These are phyloP conservation scores for Vanilla planifolia DNA, from an alignment of 106 monocot species.

Conservation along the genomic window DNA sequence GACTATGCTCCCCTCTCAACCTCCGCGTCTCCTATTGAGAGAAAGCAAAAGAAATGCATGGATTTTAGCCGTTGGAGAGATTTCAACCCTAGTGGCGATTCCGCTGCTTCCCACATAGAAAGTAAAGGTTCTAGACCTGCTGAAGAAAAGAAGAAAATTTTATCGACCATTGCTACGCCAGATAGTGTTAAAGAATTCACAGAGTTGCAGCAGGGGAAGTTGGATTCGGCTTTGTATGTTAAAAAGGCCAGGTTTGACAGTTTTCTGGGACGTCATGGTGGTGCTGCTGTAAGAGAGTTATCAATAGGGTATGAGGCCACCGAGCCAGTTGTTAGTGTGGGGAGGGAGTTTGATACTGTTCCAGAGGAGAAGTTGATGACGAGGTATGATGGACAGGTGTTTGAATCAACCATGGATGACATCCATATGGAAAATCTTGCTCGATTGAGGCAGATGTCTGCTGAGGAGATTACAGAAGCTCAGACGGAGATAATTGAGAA, in stretches of 20 bases:
- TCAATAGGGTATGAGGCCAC: too few relatives aligned
- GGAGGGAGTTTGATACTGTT: background rate
- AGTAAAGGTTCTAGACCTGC: constrained; percentile 1
- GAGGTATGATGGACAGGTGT: background rate
- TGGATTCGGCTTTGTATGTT: background rate
- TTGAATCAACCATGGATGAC: constrained; percentile 36
- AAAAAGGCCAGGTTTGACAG: background rate
- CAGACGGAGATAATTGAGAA: constrained; percentile 73
- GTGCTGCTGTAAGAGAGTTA: background rate
- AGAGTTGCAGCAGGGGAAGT: background rate
- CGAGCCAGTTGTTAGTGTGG: too few relatives aligned
- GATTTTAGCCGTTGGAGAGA: constrained; percentile 73
- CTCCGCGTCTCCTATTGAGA: constrained; percentile 34
- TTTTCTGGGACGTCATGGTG: background rate
- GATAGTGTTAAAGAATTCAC: background rate
- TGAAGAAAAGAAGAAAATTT: constrained; percentile 6
- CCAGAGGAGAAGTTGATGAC: background rate
- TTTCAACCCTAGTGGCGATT: constrained; percentile 11
- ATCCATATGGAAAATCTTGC: constrained; percentile 69
- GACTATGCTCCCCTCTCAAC: constrained; percentile 26
- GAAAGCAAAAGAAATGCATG: constrained; percentile 60
- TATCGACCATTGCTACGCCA: background rate
- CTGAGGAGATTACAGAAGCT: constrained; percentile 74
- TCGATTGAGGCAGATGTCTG: constrained; percentile 60
- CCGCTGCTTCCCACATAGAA: constrained; percentile 8